Evolutionary conservation across 805 yeast species (phyloP).

Genomic region (Barnettozyma pratensis): DNA sequence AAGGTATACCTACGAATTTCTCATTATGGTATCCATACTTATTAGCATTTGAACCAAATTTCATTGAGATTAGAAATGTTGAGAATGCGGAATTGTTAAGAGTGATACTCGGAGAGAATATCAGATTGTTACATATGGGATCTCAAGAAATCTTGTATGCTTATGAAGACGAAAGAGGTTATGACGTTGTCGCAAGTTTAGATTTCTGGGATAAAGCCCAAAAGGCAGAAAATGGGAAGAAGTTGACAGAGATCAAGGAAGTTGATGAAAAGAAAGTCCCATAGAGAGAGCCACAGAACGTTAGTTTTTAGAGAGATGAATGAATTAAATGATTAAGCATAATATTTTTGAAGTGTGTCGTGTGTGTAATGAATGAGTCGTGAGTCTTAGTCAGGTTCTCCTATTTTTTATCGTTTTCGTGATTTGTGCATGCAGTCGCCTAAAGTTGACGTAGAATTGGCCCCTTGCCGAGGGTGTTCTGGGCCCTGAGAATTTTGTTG

Average conservation of each 20-base stretch:
- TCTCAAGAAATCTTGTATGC: conserved; percentile 93
- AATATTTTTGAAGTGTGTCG: not conserved
- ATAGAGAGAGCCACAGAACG: not conserved
- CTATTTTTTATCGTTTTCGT: no score
- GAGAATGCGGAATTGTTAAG: conserved; percentile 81
- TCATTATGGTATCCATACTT: conserved; percentile 93
- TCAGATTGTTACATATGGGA: conserved; percentile 80
- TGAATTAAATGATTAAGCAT: not conserved
- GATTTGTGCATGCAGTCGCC: no score
- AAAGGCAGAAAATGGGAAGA: conserved; percentile 13
- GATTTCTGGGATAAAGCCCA: conserved; percentile 71
- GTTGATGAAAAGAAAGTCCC: conserved; percentile 11
- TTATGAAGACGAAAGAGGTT: conserved; percentile 85
- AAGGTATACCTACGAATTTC: conserved; percentile 88
- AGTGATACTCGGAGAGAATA: conserved; percentile 90
- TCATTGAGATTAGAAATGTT: conserved; percentile 89
- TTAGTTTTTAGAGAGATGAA: not conserved
- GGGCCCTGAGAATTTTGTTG: no score
- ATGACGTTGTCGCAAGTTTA: conserved; percentile 85
- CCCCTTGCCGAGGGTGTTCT: no score
- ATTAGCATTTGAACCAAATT: conserved; percentile 82
- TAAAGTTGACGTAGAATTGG: no score
- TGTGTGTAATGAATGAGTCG: not conserved
- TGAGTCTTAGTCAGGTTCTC: no score
- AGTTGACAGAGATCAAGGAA: conserved; percentile 21